Evolutionary conservation across 2,329 filamentous ascomycete genomes (phyloP), one percentile per base, ranked within the genome.

Genomic region (Pyricularia pennisetigena): DNA sequence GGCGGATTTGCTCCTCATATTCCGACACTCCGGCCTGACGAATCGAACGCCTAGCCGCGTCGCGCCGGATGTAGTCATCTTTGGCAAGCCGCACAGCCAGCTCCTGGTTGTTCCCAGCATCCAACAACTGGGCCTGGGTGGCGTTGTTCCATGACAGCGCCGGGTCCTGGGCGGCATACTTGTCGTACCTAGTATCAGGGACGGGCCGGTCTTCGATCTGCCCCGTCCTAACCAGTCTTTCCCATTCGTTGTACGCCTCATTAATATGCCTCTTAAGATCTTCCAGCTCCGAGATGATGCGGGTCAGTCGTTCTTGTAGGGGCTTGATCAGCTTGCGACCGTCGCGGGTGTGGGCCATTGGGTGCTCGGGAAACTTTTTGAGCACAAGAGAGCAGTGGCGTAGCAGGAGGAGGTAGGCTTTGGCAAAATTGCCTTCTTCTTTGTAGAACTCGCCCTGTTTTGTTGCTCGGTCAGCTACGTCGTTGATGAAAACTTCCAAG

Each of bases 351-450:
- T 86, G 90, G 64, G 87, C 87, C 68, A 95, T 88, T 1, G 94
- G 93, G 73, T 98, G 95, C 1, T 81, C 84, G 0, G 86, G 84
- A 9, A 99, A 82, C 68, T 90, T 85, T 7, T 92, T 86, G 30
- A 97, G 81, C 28, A 97, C 86, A n/a, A 99, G 87, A 67, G 90
- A 85, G 10, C 93, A 93, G 79, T 97, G 93, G 72, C 95, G 89
- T 76, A 95, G 92, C n/a, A 97, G 86, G 69, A 98, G 88, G 68
- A 97, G 85, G 77, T 97, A 99, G 4, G 94, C 92, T 75, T 95
- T 90, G 73, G 93, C 88, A 71, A 93, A 88, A 78, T 97, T 94
- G 74, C 90, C 90, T 78, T 98, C 94, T 61, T 86, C 85, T 74
- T 95, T 85, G 76, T 97, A 97, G 73, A 94, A 92, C 67, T 87